Percentiles rank a stretch among this genome's conserved stretches.
These are phyloP conservation scores for Waltergamsia citrina DNA, from an alignment of 2,329 filamentous ascomycete genomes.

Conservation along the genomic window DNA sequence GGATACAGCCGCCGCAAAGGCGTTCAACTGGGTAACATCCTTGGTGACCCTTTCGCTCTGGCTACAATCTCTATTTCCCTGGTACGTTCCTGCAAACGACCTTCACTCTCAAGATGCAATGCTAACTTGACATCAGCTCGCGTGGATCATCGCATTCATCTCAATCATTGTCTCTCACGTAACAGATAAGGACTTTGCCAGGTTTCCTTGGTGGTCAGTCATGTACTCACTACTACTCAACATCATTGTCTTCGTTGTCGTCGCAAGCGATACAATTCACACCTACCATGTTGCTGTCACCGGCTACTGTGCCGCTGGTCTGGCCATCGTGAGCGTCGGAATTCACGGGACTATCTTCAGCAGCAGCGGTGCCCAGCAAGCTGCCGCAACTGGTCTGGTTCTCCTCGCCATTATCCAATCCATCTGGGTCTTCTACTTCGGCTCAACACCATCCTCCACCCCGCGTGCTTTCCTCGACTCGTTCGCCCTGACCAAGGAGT, in stretches of 20 bases:
- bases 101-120: conserved; percentile 1
- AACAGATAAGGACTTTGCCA: conserved; percentile 50
- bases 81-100: no score
- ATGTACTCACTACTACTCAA: conserved; percentile 82
- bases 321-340: conserved; percentile 77
- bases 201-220: conserved; percentile 87
- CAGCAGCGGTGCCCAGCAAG: conserved; percentile 65
- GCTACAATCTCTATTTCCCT: conserved; percentile 86
- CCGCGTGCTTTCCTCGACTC: conserved; percentile 91
- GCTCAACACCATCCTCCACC: conserved; percentile 77
- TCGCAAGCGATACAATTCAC: conserved; percentile 74
- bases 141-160: conserved; percentile 90
- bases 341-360: conserved; percentile 68
- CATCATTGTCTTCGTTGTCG: conserved; percentile 67
- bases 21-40: conserved; percentile 78
- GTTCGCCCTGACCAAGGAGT: conserved; percentile 87
- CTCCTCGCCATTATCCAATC: conserved; percentile 91
- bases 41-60: conserved; percentile 92
- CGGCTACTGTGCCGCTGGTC: conserved; percentile 72
- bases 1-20: conserved; percentile 45
- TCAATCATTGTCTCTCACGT: conserved; percentile 66
- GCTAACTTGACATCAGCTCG: conserved; percentile 51
- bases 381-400: conserved; percentile 86
- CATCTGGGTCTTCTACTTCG: conserved; percentile 98
- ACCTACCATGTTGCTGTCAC: conserved; percentile 90